Conservation (phyloP, 2,329 filamentous ascomycete species). For the Ophiostoma sp. region DNA sequence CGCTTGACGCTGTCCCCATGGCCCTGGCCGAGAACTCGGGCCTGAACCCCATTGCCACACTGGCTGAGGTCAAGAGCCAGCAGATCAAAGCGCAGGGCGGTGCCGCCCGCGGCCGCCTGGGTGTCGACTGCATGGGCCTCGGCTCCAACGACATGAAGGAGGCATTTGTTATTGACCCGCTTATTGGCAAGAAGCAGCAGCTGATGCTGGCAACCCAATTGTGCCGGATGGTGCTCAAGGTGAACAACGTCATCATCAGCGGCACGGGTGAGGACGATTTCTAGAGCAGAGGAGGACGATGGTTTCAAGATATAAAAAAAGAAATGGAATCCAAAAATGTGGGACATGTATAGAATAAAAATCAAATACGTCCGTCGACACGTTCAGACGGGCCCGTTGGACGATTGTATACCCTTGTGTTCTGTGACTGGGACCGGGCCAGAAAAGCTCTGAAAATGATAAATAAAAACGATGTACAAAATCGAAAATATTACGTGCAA, state of each 20-base stretch:
- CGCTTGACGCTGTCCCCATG: conserved; percentile 91
- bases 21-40: conserved; percentile 96
- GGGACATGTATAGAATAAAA: conserved; percentile 16
- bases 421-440: conserved; percentile 16
- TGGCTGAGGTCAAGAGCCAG: conserved; percentile 92
- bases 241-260: conserved; percentile 93
- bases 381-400: background rate
- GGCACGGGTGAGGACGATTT: conserved; percentile 86
- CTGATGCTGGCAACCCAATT: conserved; percentile 94
- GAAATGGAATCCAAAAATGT: background rate
- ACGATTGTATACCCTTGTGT: conserved; percentile 15
- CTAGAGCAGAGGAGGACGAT: conserved; percentile 46
- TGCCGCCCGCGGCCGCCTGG: conserved; percentile 63
- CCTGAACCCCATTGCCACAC: conserved; percentile 89
- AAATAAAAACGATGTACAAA: conserved; percentile 14
- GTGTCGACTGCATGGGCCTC: conserved; percentile 96
- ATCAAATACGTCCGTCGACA: background rate
- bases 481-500: background rate
- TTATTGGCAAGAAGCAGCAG: conserved; percentile 98
- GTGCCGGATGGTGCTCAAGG: conserved; percentile 96
- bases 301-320: background rate
- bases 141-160: conserved; percentile 97
- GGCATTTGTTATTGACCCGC: conserved; percentile 94
- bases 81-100: conserved; percentile 72
- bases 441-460: background rate